Evolutionary conservation across 495 filamentous ascomycete species (phyloP), one percentile per base, ranked within the genome.

Genomic region (Stereocaulon alpinum): DNA sequence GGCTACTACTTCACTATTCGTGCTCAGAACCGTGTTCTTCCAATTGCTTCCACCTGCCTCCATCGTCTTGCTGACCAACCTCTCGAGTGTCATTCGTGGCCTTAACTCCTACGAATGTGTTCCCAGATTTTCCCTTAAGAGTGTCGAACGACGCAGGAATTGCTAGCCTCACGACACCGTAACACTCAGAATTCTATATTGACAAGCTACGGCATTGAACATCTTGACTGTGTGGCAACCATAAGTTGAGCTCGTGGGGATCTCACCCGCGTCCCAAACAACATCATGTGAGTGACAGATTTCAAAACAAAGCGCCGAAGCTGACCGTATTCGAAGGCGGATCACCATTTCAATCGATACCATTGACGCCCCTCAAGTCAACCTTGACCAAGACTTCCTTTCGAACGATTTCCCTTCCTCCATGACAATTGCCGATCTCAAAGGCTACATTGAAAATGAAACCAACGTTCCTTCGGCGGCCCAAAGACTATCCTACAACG

Each of bases 401-500:
- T 85, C 85, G 56, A 82, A 95, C 55, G 91, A 96, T 59, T 84
- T 96, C 60, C 84, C 83, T 60, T 77, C 83, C 43, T 87, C 86
- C 65, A 90, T 93, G 80, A 90, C 86, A n/a, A 69, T 96, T 56
- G 84, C 83, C 64, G 86, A 87, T 49, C 82, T 98, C 56, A 95
- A 95, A 72, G 86, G 82, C 66, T 86, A 89, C 68, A 85, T 98
- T 64, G 72, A 83, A 66, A 80, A 76, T 65, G 84, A 85, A 70
- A 82, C 81, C 41, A 65, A 68, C 63, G 76, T 86, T 32, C 70
- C 76, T 22, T 71, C 76, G 6, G 55, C 66, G 59, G 65, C 70
- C 32, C 78, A 80, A 62, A 70, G 72, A 65, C 80, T 96, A 66
- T 93, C 91, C 71, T 89, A 91, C 74, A 96, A 97, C 68, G 91